Evolutionary conservation across 257 asterid species (phyloP), one percentile per base, ranked within the genome.

Genomic region (Ehretia macrophylla): DNA sequence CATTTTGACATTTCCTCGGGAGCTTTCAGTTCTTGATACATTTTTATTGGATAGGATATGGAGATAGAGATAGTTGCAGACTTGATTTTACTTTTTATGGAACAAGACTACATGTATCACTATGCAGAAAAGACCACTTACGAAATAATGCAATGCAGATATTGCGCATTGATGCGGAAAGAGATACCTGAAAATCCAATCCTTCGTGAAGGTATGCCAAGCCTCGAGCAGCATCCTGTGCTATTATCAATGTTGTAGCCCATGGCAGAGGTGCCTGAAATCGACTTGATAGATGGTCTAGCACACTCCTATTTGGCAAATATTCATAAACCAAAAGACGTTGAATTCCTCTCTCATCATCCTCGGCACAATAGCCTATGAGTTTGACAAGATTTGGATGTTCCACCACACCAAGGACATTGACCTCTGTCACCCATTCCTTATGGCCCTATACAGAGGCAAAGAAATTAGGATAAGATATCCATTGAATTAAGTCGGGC

Each of bases 371-470:
- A 42, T 85, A 83, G 37, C 97, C 97, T 32, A 81, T 55, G 11
- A 90, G 92, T 63, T 81, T 85, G 19, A 90, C 97, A n/a, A 90
- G 96, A 75, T 87, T 87, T 17, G 73, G 84, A 68, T 90, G 96
- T 23, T 90, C 90, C 32, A 81, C 97, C 3, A 90, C 67, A 23
- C 97, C 97, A 16, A 90, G 88, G 20, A 90, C 86, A 18, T 85
- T 87, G 32, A 90, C 97, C 70, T 90, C 96, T 9, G 95, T 90
- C 76, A 87, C 88, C 96, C 97, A 90, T 71, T 90, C 97, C 73
- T 90, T 90, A 72, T 86, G 97, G 53, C 97, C 97, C 97, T 90
- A 39, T 19, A 19, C 53, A 53, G 45, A 53, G 27, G 14, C 9
- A 17, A 51, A 49, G 13, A 8, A 65, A 16, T 18, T 32, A n/a